Conservation (phyloP, 2,329 filamentous ascomycete species). For the Leptoxyphium fumago region DNA sequence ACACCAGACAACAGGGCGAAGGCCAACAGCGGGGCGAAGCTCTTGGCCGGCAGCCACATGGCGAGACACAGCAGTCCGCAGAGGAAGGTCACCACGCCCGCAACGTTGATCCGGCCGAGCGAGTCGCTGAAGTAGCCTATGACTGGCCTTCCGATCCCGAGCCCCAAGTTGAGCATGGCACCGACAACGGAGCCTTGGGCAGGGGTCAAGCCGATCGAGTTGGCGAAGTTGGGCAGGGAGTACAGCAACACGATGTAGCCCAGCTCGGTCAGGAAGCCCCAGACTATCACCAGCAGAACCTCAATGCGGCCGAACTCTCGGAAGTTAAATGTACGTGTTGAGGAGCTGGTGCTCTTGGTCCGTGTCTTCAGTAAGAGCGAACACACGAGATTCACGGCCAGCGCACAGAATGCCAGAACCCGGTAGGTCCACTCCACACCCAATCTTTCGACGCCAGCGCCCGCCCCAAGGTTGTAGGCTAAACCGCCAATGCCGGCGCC, state of each 20-base stretch:
- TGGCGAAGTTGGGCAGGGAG: slow-evolving; percentile 13
- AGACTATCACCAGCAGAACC: slow-evolving; percentile 9
- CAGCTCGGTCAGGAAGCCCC: slow-evolving; percentile 12
- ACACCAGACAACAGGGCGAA: slow-evolving; percentile 11
- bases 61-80: slow-evolving; percentile 12
- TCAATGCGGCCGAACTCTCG: slow-evolving; percentile 7
- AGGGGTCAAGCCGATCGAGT: slow-evolving; percentile 9
- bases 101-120: slow-evolving; percentile 14
- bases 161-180: slow-evolving; percentile 12
- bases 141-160: slow-evolving; percentile 12
- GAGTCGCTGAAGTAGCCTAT: slow-evolving; percentile 11
- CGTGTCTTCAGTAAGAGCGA: slow-evolving; percentile 48
- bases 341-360: slow-evolving; percentile 8
- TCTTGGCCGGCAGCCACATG: slow-evolving; percentile 11
- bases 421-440: slow-evolving; percentile 50
- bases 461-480: slow-evolving; percentile 48
- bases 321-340: slow-evolving; percentile 7
- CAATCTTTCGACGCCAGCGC: slow-evolving; percentile 48
- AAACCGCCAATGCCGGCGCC: slow-evolving; percentile 61
- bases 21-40: slow-evolving; percentile 9
- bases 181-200: slow-evolving; percentile 12
- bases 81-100: slow-evolving; percentile 9
- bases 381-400: slow-evolving; percentile 46
- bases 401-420: slow-evolving; percentile 45
- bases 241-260: slow-evolving; percentile 13